Evolutionary conservation across 441 rosid genomes (phyloP).

Genomic region (Populus hybrid): DNA sequence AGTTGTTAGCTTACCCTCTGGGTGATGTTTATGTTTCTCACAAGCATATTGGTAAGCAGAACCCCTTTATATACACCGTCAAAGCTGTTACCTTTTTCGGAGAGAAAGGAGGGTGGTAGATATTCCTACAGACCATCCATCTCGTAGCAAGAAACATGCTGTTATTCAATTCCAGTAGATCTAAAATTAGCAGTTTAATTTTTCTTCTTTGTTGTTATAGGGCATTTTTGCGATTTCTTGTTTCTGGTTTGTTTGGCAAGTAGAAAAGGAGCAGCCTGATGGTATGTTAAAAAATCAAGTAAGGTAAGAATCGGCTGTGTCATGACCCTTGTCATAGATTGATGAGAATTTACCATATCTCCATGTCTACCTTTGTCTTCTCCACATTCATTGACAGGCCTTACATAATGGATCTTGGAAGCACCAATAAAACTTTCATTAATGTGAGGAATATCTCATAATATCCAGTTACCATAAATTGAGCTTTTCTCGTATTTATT

Average conservation of each 20-base stretch:
- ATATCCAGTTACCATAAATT: conserved; percentile 9
- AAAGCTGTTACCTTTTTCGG: conserved; percentile 89
- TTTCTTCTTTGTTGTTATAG: conserved; percentile 4
- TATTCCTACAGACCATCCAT: conserved; percentile 94
- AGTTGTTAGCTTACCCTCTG: conserved; percentile 7
- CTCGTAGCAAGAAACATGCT: conserved; percentile 98
- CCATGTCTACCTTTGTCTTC: conserved; percentile 13
- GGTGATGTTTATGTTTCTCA: conserved; percentile 21
- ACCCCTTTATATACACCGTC: conserved; percentile 86
- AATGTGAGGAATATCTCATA: conserved; percentile 50
- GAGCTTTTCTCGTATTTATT: conserved; percentile 9
- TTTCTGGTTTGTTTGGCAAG: conserved; percentile 49
- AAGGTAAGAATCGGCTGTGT: conserved; percentile 39
- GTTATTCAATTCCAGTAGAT: conserved; percentile 79
- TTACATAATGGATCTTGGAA: conserved; percentile 93
- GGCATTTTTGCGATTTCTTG: conserved; percentile 16
- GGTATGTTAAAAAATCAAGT: conserved; percentile 60
- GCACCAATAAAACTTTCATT: conserved; percentile 84
- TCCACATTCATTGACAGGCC: conserved; percentile 48
- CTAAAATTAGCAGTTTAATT: conserved; percentile 14
- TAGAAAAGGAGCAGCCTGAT: conserved; percentile 75
- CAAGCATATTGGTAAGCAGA: conserved; percentile 40
- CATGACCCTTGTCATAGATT: neutral
- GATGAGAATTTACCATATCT: conserved; percentile 1
- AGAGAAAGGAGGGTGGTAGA: conserved; percentile 92